phyloP scores from a whole-genome alignment of 768 basidiomycete species.

The Cantharellus cinnabarinus region DNA sequence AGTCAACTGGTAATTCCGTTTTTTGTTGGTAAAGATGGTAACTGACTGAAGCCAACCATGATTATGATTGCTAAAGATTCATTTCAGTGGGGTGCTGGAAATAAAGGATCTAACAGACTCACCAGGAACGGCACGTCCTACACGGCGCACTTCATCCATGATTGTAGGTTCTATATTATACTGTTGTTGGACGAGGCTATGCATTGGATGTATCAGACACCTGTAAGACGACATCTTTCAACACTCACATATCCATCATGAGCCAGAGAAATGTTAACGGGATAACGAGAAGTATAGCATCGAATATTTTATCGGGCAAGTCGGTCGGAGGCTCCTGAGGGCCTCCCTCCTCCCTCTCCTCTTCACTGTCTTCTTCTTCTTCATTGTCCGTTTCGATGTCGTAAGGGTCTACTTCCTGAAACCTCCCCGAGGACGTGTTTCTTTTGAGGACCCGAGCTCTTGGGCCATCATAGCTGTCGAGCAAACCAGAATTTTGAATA shows the following conservation, averaged over 20 bases:
- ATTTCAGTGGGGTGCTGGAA: not conserved
- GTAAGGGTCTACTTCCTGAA: not conserved
- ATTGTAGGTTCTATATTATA: constrained; percentile 42
- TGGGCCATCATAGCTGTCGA: not conserved
- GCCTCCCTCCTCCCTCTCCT: not conserved
- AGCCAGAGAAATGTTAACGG: constrained; percentile 57
- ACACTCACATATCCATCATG: constrained; percentile 65
- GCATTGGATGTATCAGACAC: not conserved
- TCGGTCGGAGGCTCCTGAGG: constrained; percentile 2
- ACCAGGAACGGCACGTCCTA: constrained; percentile 57
- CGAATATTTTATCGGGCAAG: constrained; percentile 47
- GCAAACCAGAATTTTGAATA: not conserved
- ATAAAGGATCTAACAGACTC: constrained; percentile 14
- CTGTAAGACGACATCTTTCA: not conserved
- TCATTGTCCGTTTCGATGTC: not conserved
- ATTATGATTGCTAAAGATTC: constrained; percentile 37
- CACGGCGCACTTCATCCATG: constrained; percentile 29
- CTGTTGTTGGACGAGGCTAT: constrained; percentile 57
- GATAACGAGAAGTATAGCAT: constrained; percentile 40
- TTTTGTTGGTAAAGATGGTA: not conserved
- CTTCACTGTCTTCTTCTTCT: not conserved
- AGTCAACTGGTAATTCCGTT: not conserved
- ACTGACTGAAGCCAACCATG: constrained; percentile 59
- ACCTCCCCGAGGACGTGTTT: not conserved
- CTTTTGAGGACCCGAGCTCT: not conserved